Base-by-base conservation (phyloP, 176 grass and related monocot genomes). In the Chloris gayana region DNA sequence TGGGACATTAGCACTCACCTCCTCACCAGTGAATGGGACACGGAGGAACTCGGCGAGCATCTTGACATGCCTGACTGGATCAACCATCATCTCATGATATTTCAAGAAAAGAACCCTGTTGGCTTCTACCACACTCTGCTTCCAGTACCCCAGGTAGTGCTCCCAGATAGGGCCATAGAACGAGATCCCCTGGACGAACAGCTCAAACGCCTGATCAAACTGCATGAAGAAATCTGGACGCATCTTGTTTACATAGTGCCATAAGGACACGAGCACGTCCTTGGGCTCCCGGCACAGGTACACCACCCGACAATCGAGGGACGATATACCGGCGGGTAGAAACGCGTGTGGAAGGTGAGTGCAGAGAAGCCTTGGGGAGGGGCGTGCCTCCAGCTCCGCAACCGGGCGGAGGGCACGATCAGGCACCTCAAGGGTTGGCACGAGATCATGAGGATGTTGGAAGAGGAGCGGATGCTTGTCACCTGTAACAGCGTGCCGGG, bases 21-120 rank as follows among this genome's bases (percentile, higher is more conserved):
- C 73, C 38, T 61, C 65, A 2, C 22, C 24, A 2, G 82, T 70
- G 65, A 77, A 84, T 12, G 73, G 82, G 9, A 22, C 73, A 31
- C 47, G 37, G 14, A 84, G 53, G 51, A 84, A 77, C 9, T 70
- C 38, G 65, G 82, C 65, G 0, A 84, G 51, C 51, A 35, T 77
- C 64, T 4, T 84, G 39, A 77, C 73, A 22, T 84, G 73, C 73
- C 37, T 22, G 9, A 14, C 1, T 1, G 73, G 17, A 7, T 84
- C 29, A 0, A 65, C 51, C 53, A 77, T 77, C 73, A 84, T 70
- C 3, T 77, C 39, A 9, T 77, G 51, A 4, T 77, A 84, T 41
- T 70, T 84, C 9, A 84, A 9, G 38, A 77, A 77, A 7, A 84
- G 65, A 24, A 84, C 72, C 45, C 14, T 84, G 1, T 77, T 0